These are phyloP conservation scores for Danielia oregonensis DNA, from an alignment of 805 yeast species.

Conservation along the genomic window DNA sequence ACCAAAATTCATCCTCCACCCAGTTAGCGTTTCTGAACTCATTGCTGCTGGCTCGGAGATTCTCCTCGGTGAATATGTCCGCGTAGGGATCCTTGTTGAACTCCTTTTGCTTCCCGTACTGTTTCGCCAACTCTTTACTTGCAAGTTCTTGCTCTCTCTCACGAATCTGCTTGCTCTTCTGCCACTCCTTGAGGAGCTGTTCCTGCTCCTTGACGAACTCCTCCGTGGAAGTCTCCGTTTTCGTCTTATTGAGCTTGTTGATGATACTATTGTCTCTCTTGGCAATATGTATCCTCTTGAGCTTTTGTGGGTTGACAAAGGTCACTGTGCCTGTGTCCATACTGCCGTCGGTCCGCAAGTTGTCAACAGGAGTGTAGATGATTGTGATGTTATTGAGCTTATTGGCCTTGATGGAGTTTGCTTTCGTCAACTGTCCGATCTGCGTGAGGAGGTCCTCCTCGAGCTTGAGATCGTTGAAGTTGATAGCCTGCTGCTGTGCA, in stretches of 20 bases:
- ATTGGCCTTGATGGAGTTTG: slow-evolving; percentile 73
- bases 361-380: slow-evolving; percentile 71
- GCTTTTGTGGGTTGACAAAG: slow-evolving; percentile 55
- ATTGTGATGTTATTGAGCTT: slow-evolving; percentile 64
- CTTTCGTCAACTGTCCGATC: slow-evolving; percentile 67
- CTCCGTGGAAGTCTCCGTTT: slow-evolving; percentile 51
- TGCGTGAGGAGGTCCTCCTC: slow-evolving; percentile 47
- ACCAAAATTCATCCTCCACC: slow-evolving; percentile 50
- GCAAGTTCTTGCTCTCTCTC: slow-evolving; percentile 26
- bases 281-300: slow-evolving; percentile 50
- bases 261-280: slow-evolving; percentile 56
- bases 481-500: slow-evolving; percentile 43
- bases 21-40: slow-evolving; percentile 48
- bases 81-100: slow-evolving; percentile 32
- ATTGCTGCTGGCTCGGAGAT: slow-evolving; percentile 40
- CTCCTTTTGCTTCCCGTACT: slow-evolving; percentile 37
- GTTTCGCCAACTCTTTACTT: slow-evolving; percentile 32
- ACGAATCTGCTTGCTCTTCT: slow-evolving; percentile 37
- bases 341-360: slow-evolving; percentile 59
- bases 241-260: slow-evolving; percentile 63
- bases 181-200: slow-evolving; percentile 27
- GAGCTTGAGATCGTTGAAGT: slow-evolving; percentile 31
- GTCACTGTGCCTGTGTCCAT: slow-evolving; percentile 82
- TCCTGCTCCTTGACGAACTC: slow-evolving; percentile 33
- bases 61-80: slow-evolving; percentile 47